These are phyloP conservation scores for Brassica juncea DNA, from an alignment of 345 rosid species.

Conservation along the genomic window DNA sequence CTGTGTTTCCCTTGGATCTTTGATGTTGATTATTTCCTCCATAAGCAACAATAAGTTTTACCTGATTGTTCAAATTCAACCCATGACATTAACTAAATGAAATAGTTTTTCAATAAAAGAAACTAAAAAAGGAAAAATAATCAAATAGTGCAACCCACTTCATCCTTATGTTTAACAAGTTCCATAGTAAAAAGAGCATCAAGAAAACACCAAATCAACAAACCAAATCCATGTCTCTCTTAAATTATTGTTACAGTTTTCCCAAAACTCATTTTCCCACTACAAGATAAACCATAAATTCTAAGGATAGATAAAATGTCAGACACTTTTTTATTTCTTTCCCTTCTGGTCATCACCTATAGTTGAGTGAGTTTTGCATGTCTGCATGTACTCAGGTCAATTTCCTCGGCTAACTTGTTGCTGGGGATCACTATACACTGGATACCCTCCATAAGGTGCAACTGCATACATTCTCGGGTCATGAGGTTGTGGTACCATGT, in stretches of 20 bases:
- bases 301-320: constrained; percentile 20
- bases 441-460: constrained; percentile 73
- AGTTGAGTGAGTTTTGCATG: constrained; percentile 29
- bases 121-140: background rate
- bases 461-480: constrained; percentile 76
- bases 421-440: constrained; percentile 76
- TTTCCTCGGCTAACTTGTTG: constrained; percentile 87
- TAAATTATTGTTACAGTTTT: constrained; percentile 20
- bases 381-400: constrained; percentile 18
- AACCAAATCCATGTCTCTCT: constrained; percentile 29
- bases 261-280: constrained; percentile 28
- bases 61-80: background rate
- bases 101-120: background rate
- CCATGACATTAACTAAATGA: background rate
- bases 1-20: background rate
- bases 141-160: constrained; percentile 16
- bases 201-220: constrained; percentile 31
- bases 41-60: background rate
- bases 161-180: background rate
- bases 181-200: constrained; percentile 17
- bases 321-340: constrained; percentile 9
- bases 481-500: constrained; percentile 66
- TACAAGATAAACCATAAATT: constrained; percentile 30
- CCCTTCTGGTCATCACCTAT: constrained; percentile 28
- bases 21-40: background rate